These are phyloP conservation scores for Fusarium buharicum DNA, from an alignment of 2,329 filamentous ascomycete genomes.

Conservation along the genomic window DNA sequence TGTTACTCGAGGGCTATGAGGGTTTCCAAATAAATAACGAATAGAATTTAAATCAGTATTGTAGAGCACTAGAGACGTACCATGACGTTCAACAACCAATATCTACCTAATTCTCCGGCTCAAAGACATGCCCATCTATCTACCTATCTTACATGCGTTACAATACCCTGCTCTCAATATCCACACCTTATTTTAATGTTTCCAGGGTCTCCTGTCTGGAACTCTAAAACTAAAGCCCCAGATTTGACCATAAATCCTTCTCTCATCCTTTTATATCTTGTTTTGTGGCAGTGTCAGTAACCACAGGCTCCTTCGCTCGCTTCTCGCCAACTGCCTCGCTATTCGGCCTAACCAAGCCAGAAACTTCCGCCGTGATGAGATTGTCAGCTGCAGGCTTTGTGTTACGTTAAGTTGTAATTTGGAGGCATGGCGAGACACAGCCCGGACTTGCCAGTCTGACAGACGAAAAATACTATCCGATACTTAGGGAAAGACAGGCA, in stretches of 20 bases:
- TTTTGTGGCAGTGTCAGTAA: constrained; percentile 4
- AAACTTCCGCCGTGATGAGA: constrained; percentile 9
- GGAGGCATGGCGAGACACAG: constrained; percentile 31
- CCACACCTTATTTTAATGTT: constrained; percentile 23
- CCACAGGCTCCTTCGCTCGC: not conserved
- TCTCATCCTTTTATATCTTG: not conserved
- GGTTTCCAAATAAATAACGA: constrained; percentile 3
- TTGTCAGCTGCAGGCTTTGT: constrained; percentile 15
- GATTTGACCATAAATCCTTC: not conserved
- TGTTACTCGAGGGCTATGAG: not conserved
- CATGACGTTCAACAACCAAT: too few relatives aligned
- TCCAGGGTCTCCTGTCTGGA: not conserved
- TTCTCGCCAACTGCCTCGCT: constrained; percentile 1
- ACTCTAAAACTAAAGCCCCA: not conserved
- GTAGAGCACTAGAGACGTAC: too few relatives aligned
- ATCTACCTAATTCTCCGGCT: too few relatives aligned
- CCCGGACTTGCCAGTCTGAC: constrained; percentile 34
- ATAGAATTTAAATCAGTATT: too few relatives aligned
- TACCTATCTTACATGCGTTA: not conserved
- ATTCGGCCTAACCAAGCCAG: constrained; percentile 26
- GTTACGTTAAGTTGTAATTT: constrained; percentile 37
- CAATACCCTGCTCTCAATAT: constrained; percentile 5
- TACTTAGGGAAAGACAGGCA: constrained; percentile 14
- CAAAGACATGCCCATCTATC: not conserved
- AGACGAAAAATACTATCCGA: constrained; percentile 34